Conservation (phyloP, 1,284 basidiomycete genomes). For the Sporisorium sorghi region DNA sequence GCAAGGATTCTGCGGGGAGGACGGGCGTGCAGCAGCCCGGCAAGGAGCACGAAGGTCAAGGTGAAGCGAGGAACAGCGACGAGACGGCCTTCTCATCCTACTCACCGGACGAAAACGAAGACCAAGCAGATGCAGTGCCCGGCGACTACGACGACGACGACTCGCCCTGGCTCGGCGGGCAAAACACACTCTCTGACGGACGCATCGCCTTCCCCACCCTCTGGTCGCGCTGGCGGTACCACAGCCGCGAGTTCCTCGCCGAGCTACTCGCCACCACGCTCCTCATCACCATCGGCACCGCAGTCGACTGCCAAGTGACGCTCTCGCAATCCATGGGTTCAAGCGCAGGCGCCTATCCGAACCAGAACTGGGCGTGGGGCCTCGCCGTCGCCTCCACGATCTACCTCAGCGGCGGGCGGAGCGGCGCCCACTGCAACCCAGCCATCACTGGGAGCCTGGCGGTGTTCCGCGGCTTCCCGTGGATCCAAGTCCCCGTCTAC, state of each 20-base stretch:
- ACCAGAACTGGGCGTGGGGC: conserved; percentile 60
- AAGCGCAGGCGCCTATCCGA: conserved; percentile 36
- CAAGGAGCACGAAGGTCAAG: not conserved
- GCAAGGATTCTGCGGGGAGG: not conserved
- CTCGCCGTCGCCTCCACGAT: conserved; percentile 56
- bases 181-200: conserved; percentile 21
- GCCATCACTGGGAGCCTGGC: conserved; percentile 76
- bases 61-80: conserved; percentile 13
- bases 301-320: conserved; percentile 61
- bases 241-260: conserved; percentile 33
- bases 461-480: conserved; percentile 79
- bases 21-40: not conserved
- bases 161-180: conserved; percentile 28
- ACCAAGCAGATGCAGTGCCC: not conserved
- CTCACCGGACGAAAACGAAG: not conserved
- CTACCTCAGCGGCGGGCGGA: conserved; percentile 57
- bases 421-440: conserved; percentile 54
- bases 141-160: conserved; percentile 18
- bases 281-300: conserved; percentile 57
- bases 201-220: conserved; percentile 26
- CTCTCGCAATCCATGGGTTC: conserved; percentile 41
- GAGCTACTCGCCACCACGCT: conserved; percentile 37
- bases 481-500: conserved; percentile 81
- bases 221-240: conserved; percentile 30
- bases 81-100: conserved; percentile 15